phyloP scores from a whole-genome alignment of 805 yeast species.

The Sporopachydermia quercuum region DNA sequence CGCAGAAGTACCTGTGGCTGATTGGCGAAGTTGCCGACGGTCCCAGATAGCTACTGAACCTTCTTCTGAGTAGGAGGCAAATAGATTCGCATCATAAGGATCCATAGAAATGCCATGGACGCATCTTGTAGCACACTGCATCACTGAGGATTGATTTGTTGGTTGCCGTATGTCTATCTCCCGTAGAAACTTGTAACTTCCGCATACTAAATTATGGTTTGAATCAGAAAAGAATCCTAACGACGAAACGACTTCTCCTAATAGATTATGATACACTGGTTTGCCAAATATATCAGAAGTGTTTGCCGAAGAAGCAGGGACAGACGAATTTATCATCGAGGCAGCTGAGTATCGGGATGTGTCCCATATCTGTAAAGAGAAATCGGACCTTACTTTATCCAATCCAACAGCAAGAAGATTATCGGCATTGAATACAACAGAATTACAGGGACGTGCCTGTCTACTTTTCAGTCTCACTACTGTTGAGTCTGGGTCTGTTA shows the following conservation, averaged over 20 bases:
- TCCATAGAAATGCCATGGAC: slow-evolving; percentile 55
- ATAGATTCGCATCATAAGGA: slow-evolving; percentile 49
- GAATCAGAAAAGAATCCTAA: slow-evolving; percentile 50
- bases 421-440: slow-evolving; percentile 50
- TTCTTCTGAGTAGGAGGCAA: slow-evolving; percentile 69
- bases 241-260: slow-evolving; percentile 63
- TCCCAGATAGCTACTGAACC: slow-evolving; percentile 80
- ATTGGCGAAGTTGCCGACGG: slow-evolving; percentile 38
- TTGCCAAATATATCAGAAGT: slow-evolving; percentile 9
- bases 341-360: slow-evolving; percentile 41
- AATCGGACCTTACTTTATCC: slow-evolving; percentile 65
- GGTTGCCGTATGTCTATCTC: slow-evolving; percentile 62
- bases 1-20: slow-evolving; percentile 21
- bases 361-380: slow-evolving; percentile 71
- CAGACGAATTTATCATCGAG: no score
- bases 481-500: slow-evolving; percentile 24
- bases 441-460: slow-evolving; percentile 61
- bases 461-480: slow-evolving; percentile 37
- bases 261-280: slow-evolving; percentile 42
- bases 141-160: slow-evolving; percentile 30
- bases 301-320: not conserved
- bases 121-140: slow-evolving; percentile 63
- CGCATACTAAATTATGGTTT: slow-evolving; percentile 42
- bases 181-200: slow-evolving; percentile 62
- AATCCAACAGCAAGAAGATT: slow-evolving; percentile 64